A percentile compares a stretch with the other conserved stretches of the same genome.
phyloP scores from a whole-genome alignment of 2,329 filamentous ascomycete species.

The Lizonia empirigonia region DNA sequence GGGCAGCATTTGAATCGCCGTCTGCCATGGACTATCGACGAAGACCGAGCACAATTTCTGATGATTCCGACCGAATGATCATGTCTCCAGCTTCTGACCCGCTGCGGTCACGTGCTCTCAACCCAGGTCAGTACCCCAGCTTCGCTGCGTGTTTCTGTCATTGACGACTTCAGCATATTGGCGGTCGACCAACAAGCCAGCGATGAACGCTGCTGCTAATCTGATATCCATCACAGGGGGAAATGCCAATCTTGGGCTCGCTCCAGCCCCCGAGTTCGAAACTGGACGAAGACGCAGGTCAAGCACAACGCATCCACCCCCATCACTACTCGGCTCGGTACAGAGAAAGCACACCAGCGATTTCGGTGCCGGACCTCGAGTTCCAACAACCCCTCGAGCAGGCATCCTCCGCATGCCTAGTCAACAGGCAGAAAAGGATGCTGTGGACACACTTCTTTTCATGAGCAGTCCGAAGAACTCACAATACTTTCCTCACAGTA shows the following conservation, averaged over 20 bases:
- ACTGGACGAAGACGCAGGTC: conserved; percentile 45
- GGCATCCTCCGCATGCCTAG: conserved; percentile 70
- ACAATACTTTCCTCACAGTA: conserved; percentile 34
- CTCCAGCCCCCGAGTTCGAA: conserved; percentile 42
- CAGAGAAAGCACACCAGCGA: conserved; percentile 45
- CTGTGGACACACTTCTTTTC: conserved; percentile 78
- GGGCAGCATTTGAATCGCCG: conserved; percentile 41
- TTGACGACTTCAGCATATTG: conserved; percentile 33
- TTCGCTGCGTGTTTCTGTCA: not conserved
- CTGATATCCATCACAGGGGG: conserved; percentile 39
- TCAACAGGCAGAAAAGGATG: conserved; percentile 76
- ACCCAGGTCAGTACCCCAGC: conserved; percentile 29
- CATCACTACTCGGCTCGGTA: conserved; percentile 34
- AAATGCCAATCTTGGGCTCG: conserved; percentile 33
- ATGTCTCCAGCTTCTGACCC: conserved; percentile 42
- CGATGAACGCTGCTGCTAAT: conserved; percentile 35
- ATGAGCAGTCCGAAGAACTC: conserved; percentile 81
- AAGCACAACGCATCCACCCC: conserved; percentile 40
- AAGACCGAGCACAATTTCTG: conserved; percentile 45
- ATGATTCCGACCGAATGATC: conserved; percentile 43
- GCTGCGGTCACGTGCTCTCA: conserved; percentile 28
- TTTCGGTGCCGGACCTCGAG: conserved; percentile 32
- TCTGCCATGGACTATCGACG: conserved; percentile 32
- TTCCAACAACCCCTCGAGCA: conserved; percentile 42
- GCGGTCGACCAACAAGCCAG: conserved; percentile 33